phyloP scores from a whole-genome alignment of 371 early-diverging fungal species.

The Apophysomyces elegans region DNA sequence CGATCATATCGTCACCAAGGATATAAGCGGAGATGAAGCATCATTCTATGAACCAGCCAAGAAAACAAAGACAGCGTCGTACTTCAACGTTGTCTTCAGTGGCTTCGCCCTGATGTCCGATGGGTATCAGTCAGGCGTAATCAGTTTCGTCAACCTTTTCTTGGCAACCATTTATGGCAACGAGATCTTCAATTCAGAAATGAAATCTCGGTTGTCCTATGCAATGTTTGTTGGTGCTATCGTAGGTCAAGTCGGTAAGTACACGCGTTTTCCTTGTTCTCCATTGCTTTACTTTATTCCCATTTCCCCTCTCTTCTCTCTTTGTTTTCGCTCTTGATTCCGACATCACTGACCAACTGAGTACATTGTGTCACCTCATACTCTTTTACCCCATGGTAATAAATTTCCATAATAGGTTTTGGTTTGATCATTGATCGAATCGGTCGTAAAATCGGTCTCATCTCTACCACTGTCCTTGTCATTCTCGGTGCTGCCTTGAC shows the following conservation, averaged over 20 bases:
- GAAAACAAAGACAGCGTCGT: constrained; percentile 29
- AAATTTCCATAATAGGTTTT: constrained; percentile 22
- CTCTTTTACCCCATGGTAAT: constrained; percentile 15
- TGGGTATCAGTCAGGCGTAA: constrained; percentile 52
- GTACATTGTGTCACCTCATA: constrained; percentile 2
- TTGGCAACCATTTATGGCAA: constrained; percentile 41
- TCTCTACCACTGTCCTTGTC: constrained; percentile 38
- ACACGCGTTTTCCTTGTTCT: background rate
- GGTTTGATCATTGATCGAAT: constrained; percentile 46
- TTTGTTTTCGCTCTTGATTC: background rate
- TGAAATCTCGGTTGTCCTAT: constrained; percentile 47
- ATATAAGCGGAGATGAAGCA: constrained; percentile 5
- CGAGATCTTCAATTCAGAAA: constrained; percentile 30
- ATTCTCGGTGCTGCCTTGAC: constrained; percentile 54
- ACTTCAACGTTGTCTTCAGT: constrained; percentile 46
- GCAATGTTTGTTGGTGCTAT: constrained; percentile 53
- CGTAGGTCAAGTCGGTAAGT: constrained; percentile 49
- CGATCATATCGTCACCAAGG: constrained; percentile 7
- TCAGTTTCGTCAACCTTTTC: constrained; percentile 41
- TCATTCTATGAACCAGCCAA: constrained; percentile 11
- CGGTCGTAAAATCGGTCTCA: constrained; percentile 46
- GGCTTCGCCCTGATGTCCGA: constrained; percentile 47
- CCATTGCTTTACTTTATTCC: background rate
- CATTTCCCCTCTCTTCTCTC: background rate
- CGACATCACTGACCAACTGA: background rate